A percentile compares a stretch with the other conserved stretches of the same genome.
phyloP scores from a whole-genome alignment of 2,329 filamentous ascomycete genomes.

The Calycina marina region DNA sequence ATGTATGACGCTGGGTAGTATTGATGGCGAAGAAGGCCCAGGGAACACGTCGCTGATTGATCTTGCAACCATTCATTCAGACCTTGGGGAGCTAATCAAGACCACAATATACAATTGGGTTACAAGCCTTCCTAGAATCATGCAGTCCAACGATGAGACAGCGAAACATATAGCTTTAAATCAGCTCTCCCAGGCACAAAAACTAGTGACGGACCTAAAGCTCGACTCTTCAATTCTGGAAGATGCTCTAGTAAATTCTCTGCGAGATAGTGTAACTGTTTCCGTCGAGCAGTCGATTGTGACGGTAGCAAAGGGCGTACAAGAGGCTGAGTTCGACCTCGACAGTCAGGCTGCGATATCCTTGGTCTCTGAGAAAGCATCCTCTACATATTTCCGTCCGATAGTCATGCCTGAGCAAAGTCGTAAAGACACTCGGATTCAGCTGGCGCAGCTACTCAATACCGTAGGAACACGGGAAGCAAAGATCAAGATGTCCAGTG shows the following conservation, averaged over 20 bases:
- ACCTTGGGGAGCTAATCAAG: slow-evolving; percentile 50
- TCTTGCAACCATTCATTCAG: slow-evolving; percentile 45
- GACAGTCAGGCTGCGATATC: slow-evolving; percentile 19
- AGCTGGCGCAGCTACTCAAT: slow-evolving; percentile 42
- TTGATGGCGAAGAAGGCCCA: slow-evolving; percentile 27
- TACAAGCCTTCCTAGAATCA: slow-evolving; percentile 61
- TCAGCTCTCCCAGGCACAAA: slow-evolving; percentile 62
- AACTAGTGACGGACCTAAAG: slow-evolving; percentile 46
- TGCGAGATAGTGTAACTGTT: slow-evolving; percentile 57
- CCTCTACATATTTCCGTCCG: slow-evolving; percentile 34
- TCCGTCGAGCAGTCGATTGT: slow-evolving; percentile 12
- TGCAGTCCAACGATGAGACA: slow-evolving; percentile 74
- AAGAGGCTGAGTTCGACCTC: slow-evolving; percentile 18
- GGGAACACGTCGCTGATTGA: slow-evolving; percentile 36
- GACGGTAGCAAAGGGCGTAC: slow-evolving; percentile 8
- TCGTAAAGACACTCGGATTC: slow-evolving; percentile 44
- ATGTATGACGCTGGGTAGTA: slow-evolving; percentile 51
- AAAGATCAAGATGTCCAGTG: slow-evolving; percentile 44
- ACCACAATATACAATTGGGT: slow-evolving; percentile 69
- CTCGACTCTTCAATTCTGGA: slow-evolving; percentile 53
- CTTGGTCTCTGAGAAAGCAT: slow-evolving; percentile 11
- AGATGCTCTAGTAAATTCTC: slow-evolving; percentile 47
- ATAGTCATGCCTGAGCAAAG: slow-evolving; percentile 50
- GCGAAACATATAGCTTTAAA: slow-evolving; percentile 57
- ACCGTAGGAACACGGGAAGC: slow-evolving; percentile 41